Conservation (phyloP, 306 rosid species). For the Cucurbita moschata region DNA sequence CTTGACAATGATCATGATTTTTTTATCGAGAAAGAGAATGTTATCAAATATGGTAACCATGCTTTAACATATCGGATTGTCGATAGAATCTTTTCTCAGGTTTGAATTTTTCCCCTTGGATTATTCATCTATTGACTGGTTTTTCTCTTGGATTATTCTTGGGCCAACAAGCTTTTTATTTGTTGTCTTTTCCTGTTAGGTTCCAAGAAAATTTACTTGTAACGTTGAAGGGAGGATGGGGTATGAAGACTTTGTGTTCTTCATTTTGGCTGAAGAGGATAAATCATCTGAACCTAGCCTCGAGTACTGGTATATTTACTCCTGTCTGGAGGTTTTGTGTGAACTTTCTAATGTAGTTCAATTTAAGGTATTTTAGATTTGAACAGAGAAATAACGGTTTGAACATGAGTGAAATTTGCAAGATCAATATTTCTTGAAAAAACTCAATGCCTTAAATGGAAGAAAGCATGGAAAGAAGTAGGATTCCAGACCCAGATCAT, state of each 20-base stretch:
- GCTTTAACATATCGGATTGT: constrained; percentile 95
- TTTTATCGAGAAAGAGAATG: constrained; percentile 84
- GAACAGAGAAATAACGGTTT: not conserved
- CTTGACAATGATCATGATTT: constrained; percentile 95
- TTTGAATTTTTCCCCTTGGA: constrained; percentile 21
- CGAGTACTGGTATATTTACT: constrained; percentile 67
- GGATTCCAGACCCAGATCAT: not conserved
- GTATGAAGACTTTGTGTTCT: constrained; percentile 95
- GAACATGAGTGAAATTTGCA: not conserved
- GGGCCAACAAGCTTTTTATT: constrained; percentile 2
- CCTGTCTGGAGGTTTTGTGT: not conserved
- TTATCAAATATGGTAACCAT: constrained; percentile 91
- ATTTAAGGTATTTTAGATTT: not conserved
- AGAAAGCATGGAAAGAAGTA: not conserved
- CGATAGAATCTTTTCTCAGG: constrained; percentile 98
- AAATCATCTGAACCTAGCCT: constrained; percentile 91
- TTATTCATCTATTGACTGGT: constrained; percentile 4
- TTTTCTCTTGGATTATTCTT: not conserved
- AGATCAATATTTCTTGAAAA: not conserved
- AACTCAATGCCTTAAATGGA: not conserved
- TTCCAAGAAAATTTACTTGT: constrained; percentile 80
- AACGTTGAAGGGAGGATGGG: constrained; percentile 93
- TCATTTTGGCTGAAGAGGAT: constrained; percentile 92
- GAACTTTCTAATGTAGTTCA: not conserved
- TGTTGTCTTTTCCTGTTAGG: constrained; percentile 29